Conservation (phyloP, 1,139 yeast species). For the Pichia sp. region DNA sequence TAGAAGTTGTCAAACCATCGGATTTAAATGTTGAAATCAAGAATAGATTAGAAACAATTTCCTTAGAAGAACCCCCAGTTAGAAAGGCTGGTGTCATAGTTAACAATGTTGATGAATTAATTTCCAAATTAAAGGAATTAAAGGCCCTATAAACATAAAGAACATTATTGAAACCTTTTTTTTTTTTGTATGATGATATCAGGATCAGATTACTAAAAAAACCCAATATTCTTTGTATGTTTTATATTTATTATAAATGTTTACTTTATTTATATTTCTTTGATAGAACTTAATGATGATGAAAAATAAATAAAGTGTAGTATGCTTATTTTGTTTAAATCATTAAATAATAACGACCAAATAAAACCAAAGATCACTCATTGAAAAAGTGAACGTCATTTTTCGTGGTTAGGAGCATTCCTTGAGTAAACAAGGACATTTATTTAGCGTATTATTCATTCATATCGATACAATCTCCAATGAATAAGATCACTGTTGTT, state of each 20-base stretch:
- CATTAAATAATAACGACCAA: not conserved
- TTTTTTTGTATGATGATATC: too few relatives aligned
- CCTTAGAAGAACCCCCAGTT: conserved; percentile 78
- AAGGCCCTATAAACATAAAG: conserved; percentile 34
- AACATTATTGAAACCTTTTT: not conserved
- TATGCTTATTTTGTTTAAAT: too few relatives aligned
- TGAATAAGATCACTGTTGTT: conserved; percentile 10
- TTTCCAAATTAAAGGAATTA: conserved; percentile 67
- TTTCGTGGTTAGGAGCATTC: too few relatives aligned
- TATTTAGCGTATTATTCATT: too few relatives aligned
- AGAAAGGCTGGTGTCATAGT: conserved; percentile 82
- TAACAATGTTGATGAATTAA: conserved; percentile 71
- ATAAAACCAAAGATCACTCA: not conserved
- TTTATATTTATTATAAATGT: not conserved
- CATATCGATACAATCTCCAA: too few relatives aligned
- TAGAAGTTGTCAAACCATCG: conserved; percentile 60
- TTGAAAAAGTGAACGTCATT: too few relatives aligned
- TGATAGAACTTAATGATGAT: not conserved
- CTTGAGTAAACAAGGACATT: too few relatives aligned
- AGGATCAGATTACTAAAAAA: too few relatives aligned
- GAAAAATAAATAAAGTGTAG: too few relatives aligned
- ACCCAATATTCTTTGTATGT: not conserved
- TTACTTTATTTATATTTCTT: not conserved
- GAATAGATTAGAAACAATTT: conserved; percentile 60
- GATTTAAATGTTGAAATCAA: conserved; percentile 65